Evolutionary conservation across 192 early-diverging fungal genomes (phyloP), one percentile per base, ranked within the genome.

Genomic region (Entomortierella beljakovae): DNA sequence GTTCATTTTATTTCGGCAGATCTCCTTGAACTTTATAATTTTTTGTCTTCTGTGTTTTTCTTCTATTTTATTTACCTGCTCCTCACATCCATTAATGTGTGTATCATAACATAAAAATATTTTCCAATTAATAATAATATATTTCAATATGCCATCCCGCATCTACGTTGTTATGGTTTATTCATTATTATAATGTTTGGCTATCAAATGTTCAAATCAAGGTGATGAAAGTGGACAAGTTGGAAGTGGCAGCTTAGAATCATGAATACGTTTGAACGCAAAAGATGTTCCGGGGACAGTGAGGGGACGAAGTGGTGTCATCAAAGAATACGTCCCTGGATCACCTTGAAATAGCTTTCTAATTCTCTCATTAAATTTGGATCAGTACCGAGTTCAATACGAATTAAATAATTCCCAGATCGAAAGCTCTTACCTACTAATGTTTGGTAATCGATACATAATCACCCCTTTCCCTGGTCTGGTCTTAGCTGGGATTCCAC

Each of bases 321-420:
- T 46, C 18, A 68, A 22, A 1, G 65, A 58, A 32, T 68, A 68
- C 22, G 65, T 68, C 20, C 65, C 65, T 50, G 65, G 65, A 31
- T 68, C 65, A 28, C 65, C 65, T 23, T n/a, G 65, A 13, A 49
- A 31, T 5, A 68, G 55, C 20, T 58, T 57, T 54, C 65, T 68
- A 57, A 2, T 20, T 31, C 31, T 1, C 29, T 16, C 3, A 3
- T 13, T 31, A 26, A 9, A 42, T 6, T 6, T 23, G 23, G 37
- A 42, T 26, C 8, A 46, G 43, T 34, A 4, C 9, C 23, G n/a
- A 42, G 33, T 1, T 62, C 3, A 62, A 4, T 31, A 10, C 46
- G 48, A 53, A 13, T 26, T 46, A 6, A 16, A 18, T 16, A 16
- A 33, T 13, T 28, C 29, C 37, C 18, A n/a, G 16, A 60, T 4